phyloP scores from a whole-genome alignment of 371 early-diverging fungal species.

The Mortierella sp. region DNA sequence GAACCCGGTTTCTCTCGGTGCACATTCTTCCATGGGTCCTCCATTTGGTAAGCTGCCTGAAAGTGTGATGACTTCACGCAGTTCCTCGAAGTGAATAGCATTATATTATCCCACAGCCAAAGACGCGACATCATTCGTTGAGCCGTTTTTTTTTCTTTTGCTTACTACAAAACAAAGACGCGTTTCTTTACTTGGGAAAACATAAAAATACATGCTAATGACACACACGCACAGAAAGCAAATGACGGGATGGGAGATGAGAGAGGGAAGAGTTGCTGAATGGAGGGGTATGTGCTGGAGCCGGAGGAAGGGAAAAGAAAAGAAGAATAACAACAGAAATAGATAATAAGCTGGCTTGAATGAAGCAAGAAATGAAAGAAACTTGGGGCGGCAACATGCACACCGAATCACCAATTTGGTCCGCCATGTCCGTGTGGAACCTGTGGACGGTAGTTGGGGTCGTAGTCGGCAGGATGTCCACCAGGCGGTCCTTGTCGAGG shows the following conservation, averaged over 20 bases:
- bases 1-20: too few relatives aligned
- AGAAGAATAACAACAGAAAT: background rate
- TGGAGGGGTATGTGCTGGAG: constrained; percentile 10
- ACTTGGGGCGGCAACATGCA: background rate
- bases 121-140: background rate
- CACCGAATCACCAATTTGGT: constrained; percentile 24
- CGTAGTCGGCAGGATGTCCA: constrained; percentile 20
- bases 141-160: too few relatives aligned
- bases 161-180: background rate
- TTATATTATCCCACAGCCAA: too few relatives aligned
- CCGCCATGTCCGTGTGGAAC: constrained; percentile 34
- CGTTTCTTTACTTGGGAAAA: constrained; percentile 6
- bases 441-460: constrained; percentile 39
- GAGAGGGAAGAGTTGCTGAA: background rate
- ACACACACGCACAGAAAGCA: constrained; percentile 12
- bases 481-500: constrained; percentile 35
- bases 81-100: too few relatives aligned
- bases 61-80: too few relatives aligned
- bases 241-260: background rate
- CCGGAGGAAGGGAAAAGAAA: background rate
- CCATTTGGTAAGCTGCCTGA: too few relatives aligned
- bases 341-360: background rate
- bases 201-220: constrained; percentile 17
- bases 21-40: too few relatives aligned
- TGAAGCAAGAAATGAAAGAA: background rate